phyloP scores from a whole-genome alignment of 2,329 filamentous ascomycete genomes.

The Pseudocercospora ulei region DNA sequence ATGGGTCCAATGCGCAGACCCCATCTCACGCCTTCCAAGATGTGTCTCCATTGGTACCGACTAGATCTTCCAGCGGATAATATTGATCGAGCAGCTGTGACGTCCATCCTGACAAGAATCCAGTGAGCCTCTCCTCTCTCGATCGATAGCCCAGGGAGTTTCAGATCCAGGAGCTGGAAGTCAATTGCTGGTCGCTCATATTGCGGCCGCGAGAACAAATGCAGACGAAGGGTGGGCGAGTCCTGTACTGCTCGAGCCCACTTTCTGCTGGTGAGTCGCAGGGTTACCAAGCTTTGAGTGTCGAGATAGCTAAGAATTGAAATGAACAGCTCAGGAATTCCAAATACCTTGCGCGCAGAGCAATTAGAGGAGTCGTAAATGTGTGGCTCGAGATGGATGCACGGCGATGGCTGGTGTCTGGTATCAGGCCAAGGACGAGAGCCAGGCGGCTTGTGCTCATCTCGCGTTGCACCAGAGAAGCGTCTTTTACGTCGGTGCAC shows the following conservation, averaged over 20 bases:
- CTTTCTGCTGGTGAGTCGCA: constrained; percentile 18
- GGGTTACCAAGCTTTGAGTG: constrained; percentile 19
- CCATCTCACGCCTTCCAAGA: constrained; percentile 21
- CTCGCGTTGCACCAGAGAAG: constrained; percentile 13
- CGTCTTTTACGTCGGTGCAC: constrained; percentile 10
- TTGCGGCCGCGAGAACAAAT: constrained; percentile 23
- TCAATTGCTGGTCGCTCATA: constrained; percentile 20
- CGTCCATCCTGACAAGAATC: constrained; percentile 23
- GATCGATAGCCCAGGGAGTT: constrained; percentile 24
- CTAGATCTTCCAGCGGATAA: constrained; percentile 7
- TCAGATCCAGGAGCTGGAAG: constrained; percentile 24
- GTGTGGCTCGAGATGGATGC: constrained; percentile 6
- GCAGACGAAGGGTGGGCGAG: constrained; percentile 25
- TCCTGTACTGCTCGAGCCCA: constrained; percentile 19
- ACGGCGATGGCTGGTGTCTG: background rate
- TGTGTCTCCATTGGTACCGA: constrained; percentile 15
- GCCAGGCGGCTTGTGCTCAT: constrained; percentile 1
- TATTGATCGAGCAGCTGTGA: constrained; percentile 21
- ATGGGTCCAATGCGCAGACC: constrained; percentile 15
- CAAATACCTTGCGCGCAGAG: constrained; percentile 22
- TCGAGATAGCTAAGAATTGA: constrained; percentile 21
- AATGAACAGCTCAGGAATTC: constrained; percentile 26
- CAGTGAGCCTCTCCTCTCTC: constrained; percentile 22
- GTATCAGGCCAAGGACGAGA: background rate
- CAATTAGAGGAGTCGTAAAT: constrained; percentile 14